Percentiles rank a stretch among this genome's conserved stretches.
phyloP scores from a whole-genome alignment of 768 basidiomycete species.

The Pulveroboletus sp. region DNA sequence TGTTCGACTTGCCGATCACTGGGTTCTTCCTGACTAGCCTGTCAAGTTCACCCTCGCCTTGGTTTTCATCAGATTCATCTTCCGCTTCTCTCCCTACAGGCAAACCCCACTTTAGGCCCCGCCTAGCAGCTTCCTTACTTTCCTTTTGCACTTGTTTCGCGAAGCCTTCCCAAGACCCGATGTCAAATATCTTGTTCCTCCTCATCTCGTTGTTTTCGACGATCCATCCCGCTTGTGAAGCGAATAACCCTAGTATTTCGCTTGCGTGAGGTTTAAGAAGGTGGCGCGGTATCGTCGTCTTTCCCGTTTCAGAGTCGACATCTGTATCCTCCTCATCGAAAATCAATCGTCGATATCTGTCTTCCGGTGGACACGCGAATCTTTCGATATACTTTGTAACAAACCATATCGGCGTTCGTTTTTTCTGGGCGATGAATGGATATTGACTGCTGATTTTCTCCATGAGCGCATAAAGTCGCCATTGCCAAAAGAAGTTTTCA shows the following conservation, averaged over 20 bases:
- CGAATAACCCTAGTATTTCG: slow-evolving; percentile 51
- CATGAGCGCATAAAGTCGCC: slow-evolving; percentile 47
- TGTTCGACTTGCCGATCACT: slow-evolving; percentile 26
- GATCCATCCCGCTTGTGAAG: slow-evolving; percentile 59
- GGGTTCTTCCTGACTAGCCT: slow-evolving; percentile 23
- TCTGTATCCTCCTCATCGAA: slow-evolving; percentile 32
- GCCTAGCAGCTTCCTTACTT: slow-evolving; percentile 30
- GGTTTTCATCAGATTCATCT: slow-evolving; percentile 7
- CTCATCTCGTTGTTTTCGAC: slow-evolving; percentile 43
- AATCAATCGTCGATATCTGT: slow-evolving; percentile 34
- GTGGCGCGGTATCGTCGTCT: slow-evolving; percentile 34
- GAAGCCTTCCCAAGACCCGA: slow-evolving; percentile 49
- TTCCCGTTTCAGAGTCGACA: slow-evolving; percentile 28
- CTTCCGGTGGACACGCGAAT: slow-evolving; percentile 26
- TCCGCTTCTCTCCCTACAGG: slow-evolving; percentile 12
- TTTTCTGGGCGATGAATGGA: slow-evolving; percentile 28
- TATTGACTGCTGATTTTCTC: slow-evolving; percentile 40
- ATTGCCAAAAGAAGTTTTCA: slow-evolving; percentile 50
- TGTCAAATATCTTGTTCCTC: slow-evolving; percentile 36
- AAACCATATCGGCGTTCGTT: slow-evolving; percentile 51
- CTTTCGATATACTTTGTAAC: slow-evolving; percentile 39
- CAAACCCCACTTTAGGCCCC: slow-evolving; percentile 23
- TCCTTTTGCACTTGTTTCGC: slow-evolving; percentile 31
- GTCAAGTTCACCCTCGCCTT: background rate
- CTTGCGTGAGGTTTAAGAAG: slow-evolving; percentile 48